These are phyloP conservation scores for Amanita brunnescens DNA, from an alignment of 768 basidiomycete species.

Conservation along the genomic window DNA sequence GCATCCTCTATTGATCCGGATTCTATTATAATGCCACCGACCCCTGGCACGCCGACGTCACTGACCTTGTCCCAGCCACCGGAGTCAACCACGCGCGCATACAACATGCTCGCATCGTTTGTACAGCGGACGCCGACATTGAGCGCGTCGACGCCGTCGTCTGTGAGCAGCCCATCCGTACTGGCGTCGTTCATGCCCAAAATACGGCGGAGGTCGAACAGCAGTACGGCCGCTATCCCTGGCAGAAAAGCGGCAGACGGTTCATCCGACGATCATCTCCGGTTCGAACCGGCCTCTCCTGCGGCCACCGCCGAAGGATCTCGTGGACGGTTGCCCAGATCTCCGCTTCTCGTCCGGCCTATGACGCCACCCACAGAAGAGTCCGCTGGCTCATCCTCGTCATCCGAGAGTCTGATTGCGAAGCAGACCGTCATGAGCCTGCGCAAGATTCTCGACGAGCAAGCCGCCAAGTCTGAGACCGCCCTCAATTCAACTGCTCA, in stretches of 20 bases:
- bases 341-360: slow-evolving; percentile 16
- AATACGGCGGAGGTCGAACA: slow-evolving; percentile 23
- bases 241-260: slow-evolving; percentile 12
- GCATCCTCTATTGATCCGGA: slow-evolving; percentile 39
- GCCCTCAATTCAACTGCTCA: not conserved
- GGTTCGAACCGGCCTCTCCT: not conserved
- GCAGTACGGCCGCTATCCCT: slow-evolving; percentile 21
- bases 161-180: slow-evolving; percentile 20
- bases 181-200: slow-evolving; percentile 23
- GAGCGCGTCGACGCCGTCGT: slow-evolving; percentile 26
- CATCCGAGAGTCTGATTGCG: slow-evolving; percentile 45
- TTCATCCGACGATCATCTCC: not conserved
- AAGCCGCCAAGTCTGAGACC: slow-evolving; percentile 23
- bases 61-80: slow-evolving; percentile 19
- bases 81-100: slow-evolving; percentile 46
- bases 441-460: slow-evolving; percentile 60
- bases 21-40: slow-evolving; percentile 57
- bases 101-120: slow-evolving; percentile 54
- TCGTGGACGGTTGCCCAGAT: slow-evolving; percentile 1
- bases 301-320: not conserved
- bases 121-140: slow-evolving; percentile 28
- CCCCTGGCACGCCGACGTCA: slow-evolving; percentile 51
- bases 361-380: slow-evolving; percentile 57
- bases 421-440: slow-evolving; percentile 59
- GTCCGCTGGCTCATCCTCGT: slow-evolving; percentile 44